Conservation (phyloP, 2,329 filamentous ascomycete genomes). For the Stemphylium vesicarium region DNA sequence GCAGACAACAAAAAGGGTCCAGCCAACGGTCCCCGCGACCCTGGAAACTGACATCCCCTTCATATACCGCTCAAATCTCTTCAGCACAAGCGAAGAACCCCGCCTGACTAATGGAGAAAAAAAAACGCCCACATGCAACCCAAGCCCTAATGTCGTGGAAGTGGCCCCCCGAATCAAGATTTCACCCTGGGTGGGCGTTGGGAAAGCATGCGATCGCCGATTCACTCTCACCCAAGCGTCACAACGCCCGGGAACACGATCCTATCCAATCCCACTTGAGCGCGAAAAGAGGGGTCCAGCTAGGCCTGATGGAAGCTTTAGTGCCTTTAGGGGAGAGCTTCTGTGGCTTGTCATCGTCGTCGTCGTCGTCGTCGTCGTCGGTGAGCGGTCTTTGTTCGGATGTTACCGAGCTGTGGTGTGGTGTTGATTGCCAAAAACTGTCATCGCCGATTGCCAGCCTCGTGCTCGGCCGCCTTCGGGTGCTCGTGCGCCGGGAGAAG, state of each 20-base stretch:
- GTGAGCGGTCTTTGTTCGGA: neutral
- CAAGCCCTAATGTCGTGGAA: neutral
- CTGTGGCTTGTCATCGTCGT: conserved; percentile 1
- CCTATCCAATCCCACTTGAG: neutral
- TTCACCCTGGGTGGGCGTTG: too few relatives aligned
- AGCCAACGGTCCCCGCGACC: neutral
- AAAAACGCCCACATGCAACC: neutral
- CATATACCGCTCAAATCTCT: conserved; percentile 6
- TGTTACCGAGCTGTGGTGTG: neutral
- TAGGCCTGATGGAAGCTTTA: neutral
- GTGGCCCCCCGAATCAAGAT: conserved; percentile 3
- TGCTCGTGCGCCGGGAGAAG: neutral
- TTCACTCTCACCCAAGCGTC: conserved; percentile 1
- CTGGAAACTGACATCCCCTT: neutral
- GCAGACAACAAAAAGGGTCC: neutral
- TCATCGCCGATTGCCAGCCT: conserved; percentile 17
- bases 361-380: too few relatives aligned
- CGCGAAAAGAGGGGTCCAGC: neutral
- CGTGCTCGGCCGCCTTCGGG: conserved; percentile 6
- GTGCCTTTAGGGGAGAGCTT: neutral
- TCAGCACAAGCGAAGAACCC: neutral
- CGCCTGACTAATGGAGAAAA: conserved; percentile 13
- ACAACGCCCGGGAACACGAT: neutral
- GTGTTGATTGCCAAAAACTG: neutral
- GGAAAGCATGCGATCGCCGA: conserved; percentile 19